These are phyloP conservation scores for Ceratobasidium sp. DNA, from an alignment of 1,284 basidiomycete genomes.

Conservation along the genomic window DNA sequence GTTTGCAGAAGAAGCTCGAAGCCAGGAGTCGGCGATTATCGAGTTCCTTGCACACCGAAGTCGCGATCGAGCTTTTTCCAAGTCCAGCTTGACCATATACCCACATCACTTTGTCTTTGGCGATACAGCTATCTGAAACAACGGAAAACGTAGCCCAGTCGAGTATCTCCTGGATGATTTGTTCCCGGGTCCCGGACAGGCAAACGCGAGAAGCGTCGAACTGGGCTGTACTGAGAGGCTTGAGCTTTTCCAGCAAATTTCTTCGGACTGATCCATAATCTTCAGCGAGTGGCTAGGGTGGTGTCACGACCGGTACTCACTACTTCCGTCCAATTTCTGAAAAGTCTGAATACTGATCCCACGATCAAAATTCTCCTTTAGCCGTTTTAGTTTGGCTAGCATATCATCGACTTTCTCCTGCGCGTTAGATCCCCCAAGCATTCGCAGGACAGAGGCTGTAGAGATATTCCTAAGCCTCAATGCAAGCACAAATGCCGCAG, in stretches of 20 bases:
- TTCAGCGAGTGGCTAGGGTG: neutral
- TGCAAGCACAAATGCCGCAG: neutral
- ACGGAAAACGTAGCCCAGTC: neutral
- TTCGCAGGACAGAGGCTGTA: neutral
- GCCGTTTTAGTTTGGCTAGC: neutral
- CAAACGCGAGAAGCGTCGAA: neutral
- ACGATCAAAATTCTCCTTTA: neutral
- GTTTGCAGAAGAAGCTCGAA: slow-evolving; percentile 28
- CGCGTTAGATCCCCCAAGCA: neutral
- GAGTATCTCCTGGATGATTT: neutral
- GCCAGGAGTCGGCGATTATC: neutral
- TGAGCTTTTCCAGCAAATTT: neutral
- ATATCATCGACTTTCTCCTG: neutral
- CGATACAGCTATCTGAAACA: neutral
- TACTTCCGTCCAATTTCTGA: neutral
- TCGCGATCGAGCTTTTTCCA: slow-evolving; percentile 24
- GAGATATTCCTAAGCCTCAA: neutral
- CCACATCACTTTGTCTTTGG: neutral
- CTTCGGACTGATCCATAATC: neutral
- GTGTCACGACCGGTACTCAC: neutral
- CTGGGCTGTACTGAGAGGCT: neutral
- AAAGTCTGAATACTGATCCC: neutral
- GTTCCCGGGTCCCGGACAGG: neutral
- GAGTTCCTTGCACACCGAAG: neutral
- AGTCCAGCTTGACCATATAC: slow-evolving; percentile 28